These are phyloP conservation scores for Alloteropsis angusta DNA, from an alignment of 202 grass and related monocot species.

Conservation along the genomic window DNA sequence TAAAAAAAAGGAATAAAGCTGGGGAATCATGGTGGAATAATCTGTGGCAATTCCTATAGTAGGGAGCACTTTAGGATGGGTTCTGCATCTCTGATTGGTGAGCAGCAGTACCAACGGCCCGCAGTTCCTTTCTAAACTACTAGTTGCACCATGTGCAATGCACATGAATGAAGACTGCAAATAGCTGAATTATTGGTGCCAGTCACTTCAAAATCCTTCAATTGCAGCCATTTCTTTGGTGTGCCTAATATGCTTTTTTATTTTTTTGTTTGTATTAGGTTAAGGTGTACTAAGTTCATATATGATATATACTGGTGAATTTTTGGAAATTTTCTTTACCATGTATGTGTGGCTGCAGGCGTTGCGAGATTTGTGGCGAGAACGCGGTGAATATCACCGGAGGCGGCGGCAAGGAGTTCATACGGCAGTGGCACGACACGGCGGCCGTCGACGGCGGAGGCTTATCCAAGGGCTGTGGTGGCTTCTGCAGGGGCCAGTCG, in stretches of 20 bases:
- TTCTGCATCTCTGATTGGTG: background rate
- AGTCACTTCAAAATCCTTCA: background rate
- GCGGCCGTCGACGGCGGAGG: background rate
- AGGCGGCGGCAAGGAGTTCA: conserved; percentile 29
- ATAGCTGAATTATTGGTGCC: background rate
- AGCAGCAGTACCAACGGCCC: background rate
- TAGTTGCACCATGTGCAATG: background rate
- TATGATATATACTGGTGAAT: background rate
- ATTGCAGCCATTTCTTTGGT: background rate
- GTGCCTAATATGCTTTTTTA: background rate
- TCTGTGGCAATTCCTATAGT: background rate
- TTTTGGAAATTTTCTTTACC: background rate
- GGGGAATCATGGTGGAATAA: conserved; percentile 11
- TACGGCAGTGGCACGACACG: conserved; percentile 48
- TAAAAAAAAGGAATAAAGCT: conserved; percentile 11
- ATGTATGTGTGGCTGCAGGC: conserved; percentile 10
- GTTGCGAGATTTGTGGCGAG: conserved; percentile 67
- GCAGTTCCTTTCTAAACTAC: background rate
- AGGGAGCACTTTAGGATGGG: background rate
- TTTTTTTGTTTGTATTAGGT: background rate
- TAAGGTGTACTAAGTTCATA: background rate
- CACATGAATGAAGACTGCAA: background rate
- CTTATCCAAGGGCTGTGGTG: conserved; percentile 5
- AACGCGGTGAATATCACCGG: conserved; percentile 49
- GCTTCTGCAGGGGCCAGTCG: conserved; percentile 36